phyloP scores from a whole-genome alignment of 805 yeast species.

The Starmera caribaea region DNA sequence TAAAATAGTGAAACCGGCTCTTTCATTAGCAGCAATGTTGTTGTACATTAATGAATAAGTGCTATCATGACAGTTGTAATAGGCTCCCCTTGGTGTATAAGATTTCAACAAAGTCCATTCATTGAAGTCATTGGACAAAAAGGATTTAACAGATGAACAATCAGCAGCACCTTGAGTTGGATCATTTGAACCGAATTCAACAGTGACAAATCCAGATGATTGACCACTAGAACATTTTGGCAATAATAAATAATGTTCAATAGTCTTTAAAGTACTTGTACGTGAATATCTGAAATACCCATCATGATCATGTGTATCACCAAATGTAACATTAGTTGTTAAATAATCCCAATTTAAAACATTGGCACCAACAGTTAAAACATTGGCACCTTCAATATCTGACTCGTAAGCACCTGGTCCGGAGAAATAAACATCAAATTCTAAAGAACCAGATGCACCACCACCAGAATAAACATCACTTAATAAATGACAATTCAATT shows the following conservation, averaged over 20 bases:
- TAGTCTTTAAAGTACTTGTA: constrained; percentile 21
- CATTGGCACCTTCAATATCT: constrained; percentile 23
- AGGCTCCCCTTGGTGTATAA: constrained; percentile 4
- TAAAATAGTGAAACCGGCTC: constrained; percentile 21
- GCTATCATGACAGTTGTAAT: constrained; percentile 18
- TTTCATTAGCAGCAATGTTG: constrained; percentile 17
- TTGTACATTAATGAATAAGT: constrained; percentile 11
- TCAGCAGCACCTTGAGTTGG: constrained; percentile 11
- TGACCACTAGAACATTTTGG: constrained; percentile 21
- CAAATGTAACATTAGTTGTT: constrained; percentile 19
- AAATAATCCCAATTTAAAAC: constrained; percentile 15
- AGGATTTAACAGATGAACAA: constrained; percentile 13
- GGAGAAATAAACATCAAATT: constrained; percentile 19
- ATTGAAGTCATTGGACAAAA: constrained; percentile 20
- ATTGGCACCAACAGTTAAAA: constrained; percentile 20
- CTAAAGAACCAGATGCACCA: constrained; percentile 16
- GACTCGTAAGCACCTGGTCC: constrained; percentile 23
- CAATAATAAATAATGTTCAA: constrained; percentile 24
- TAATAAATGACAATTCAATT: constrained; percentile 20
- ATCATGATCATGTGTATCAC: constrained; percentile 8
- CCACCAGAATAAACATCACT: constrained; percentile 7
- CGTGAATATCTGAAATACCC: constrained; percentile 17
- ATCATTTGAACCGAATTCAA: constrained; percentile 11
- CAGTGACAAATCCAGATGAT: constrained; percentile 17
- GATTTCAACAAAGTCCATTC: constrained; percentile 24